Conservation (phyloP, 2,329 filamentous ascomycete species). For the Aureobasidium zeae region DNA sequence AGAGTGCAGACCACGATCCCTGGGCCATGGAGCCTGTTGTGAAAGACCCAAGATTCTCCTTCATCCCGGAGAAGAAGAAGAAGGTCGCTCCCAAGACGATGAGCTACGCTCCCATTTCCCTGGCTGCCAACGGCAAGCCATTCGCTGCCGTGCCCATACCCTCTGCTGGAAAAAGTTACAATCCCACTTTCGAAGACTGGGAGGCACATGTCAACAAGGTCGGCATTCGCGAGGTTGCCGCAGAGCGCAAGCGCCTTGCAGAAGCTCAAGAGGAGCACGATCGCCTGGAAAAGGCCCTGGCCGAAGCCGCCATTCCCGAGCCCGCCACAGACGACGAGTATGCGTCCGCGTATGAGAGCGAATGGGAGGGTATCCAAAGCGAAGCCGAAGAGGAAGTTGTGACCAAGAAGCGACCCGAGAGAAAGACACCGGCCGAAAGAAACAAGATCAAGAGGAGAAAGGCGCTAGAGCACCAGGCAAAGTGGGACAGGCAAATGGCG, state of each 20-base stretch:
- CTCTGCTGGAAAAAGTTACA: conserved; percentile 80
- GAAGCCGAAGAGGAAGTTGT: conserved; percentile 48
- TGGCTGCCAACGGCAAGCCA: conserved; percentile 71
- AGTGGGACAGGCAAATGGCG: conserved; percentile 67
- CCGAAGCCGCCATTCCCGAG: conserved; percentile 65
- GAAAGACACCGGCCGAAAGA: conserved; percentile 77
- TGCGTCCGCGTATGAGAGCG: conserved; percentile 90
- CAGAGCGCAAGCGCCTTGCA: conserved; percentile 64
- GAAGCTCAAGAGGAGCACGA: conserved; percentile 58
- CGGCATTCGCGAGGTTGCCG: conserved; percentile 67
- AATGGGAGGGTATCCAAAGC: conserved; percentile 49
- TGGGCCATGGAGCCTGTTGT: conserved; percentile 54
- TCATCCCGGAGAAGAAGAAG: conserved; percentile 52
- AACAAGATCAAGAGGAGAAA: conserved; percentile 86
- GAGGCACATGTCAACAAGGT: conserved; percentile 64
- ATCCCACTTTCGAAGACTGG: conserved; percentile 81
- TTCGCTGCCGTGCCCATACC: conserved; percentile 73
- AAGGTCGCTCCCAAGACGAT: conserved; percentile 67
- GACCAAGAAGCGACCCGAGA: conserved; percentile 64
- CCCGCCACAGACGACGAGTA: conserved; percentile 67
- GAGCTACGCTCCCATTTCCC: conserved; percentile 66
- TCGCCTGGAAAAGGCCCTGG: conserved; percentile 59
- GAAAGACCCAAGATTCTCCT: conserved; percentile 50
- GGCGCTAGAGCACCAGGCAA: conserved; percentile 68
- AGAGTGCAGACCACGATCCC: conserved; percentile 60